Conservation (phyloP, 2,329 filamentous ascomycete genomes). For the Seiridium cupressi region DNA sequence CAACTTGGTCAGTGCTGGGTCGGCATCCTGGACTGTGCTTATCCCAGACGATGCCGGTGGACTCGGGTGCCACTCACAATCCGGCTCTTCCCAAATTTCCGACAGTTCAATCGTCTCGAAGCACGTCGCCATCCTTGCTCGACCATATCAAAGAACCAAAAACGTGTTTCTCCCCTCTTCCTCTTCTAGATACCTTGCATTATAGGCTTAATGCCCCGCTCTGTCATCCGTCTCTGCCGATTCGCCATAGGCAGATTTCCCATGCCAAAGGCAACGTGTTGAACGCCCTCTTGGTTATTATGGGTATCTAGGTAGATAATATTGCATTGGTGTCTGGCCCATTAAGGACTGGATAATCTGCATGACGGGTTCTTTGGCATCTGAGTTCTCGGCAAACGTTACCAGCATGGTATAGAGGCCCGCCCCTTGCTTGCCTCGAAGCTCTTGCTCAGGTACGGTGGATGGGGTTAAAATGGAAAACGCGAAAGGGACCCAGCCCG, state of each 20-base stretch:
- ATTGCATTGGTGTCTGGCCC: background rate
- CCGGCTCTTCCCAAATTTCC: background rate
- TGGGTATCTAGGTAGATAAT: background rate
- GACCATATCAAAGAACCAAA: conserved; percentile 3
- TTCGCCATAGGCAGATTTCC: background rate
- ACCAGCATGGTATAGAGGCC: conserved; percentile 1
- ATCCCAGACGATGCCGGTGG: background rate
- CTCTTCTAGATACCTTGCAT: background rate
- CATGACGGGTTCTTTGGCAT: background rate
- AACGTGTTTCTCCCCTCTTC: background rate
- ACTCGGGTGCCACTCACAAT: background rate
- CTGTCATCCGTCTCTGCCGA: background rate
- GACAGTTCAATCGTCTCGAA: conserved; percentile 1
- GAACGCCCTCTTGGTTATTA: background rate
- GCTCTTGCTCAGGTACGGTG: background rate
- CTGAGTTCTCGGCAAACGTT: background rate
- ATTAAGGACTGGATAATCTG: background rate
- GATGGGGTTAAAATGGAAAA: background rate
- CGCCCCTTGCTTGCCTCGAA: background rate
- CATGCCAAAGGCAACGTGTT: conserved; percentile 1
- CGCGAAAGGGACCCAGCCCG: background rate
- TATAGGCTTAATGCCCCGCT: background rate
- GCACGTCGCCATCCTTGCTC: background rate
- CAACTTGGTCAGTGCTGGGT: background rate
- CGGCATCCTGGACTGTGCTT: background rate